Percentiles rank a stretch among this genome's conserved stretches.
phyloP scores from a whole-genome alignment of 805 yeast genomes.

The Candida ovalis region DNA sequence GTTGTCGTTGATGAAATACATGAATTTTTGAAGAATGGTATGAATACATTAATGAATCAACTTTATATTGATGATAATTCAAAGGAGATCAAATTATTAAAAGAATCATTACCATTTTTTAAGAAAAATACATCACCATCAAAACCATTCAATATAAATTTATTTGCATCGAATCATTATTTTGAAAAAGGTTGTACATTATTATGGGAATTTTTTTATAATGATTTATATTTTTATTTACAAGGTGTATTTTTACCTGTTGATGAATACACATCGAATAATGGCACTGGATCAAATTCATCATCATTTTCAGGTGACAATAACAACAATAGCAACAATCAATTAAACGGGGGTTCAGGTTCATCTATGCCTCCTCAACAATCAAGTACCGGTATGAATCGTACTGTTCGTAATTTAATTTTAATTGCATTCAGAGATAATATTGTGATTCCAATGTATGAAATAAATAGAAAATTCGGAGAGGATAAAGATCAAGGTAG shows the following conservation, averaged over 20 bases:
- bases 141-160: conserved; percentile 22
- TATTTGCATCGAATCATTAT: conserved; percentile 12
- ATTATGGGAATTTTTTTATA: conserved; percentile 56
- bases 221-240: conserved; percentile 52
- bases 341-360: not conserved
- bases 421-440: conserved; percentile 48
- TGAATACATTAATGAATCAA: conserved; percentile 27
- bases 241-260: conserved; percentile 62
- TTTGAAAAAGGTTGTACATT: conserved; percentile 36
- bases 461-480: conserved; percentile 32
- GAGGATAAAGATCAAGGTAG: conserved; percentile 16
- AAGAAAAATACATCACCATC: conserved; percentile 19
- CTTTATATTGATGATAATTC: conserved; percentile 26
- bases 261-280: conserved; percentile 28
- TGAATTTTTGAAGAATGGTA: conserved; percentile 42
- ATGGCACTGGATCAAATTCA: conserved; percentile 16
- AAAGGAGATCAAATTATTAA: conserved; percentile 31
- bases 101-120: conserved; percentile 26
- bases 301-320: not conserved
- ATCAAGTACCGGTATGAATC: not conserved
- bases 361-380: not conserved
- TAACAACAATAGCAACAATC: not conserved
- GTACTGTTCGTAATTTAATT: conserved; percentile 37
- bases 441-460: conserved; percentile 50
- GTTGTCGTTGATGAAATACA: conserved; percentile 41